Percentiles rank a stretch among this genome's conserved stretches.
These are phyloP conservation scores for Cronartium ribicola DNA, from an alignment of 1,284 basidiomycete species.

Conservation along the genomic window DNA sequence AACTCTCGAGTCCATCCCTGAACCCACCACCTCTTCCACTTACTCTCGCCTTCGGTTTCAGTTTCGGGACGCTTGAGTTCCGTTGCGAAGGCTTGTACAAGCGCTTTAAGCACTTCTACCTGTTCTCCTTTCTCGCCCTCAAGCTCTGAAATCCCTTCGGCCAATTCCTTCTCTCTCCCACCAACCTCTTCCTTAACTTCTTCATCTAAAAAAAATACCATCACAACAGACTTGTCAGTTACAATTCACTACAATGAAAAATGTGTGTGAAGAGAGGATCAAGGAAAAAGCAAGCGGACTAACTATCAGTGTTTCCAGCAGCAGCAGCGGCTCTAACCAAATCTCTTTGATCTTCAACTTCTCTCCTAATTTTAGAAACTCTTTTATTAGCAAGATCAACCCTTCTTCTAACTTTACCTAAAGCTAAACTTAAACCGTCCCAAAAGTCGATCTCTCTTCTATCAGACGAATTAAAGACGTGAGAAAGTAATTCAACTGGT, in stretches of 20 bases:
- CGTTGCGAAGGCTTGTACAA: constrained; percentile 18
- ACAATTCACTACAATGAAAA: no score
- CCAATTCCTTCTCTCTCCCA: neutral
- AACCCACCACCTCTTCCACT: constrained; percentile 73
- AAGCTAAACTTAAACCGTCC: constrained; percentile 71
- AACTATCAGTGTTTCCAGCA: constrained; percentile 23
- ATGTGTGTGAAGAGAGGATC: constrained; percentile 47
- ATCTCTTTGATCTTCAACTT: constrained; percentile 63
- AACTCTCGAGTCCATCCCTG: constrained; percentile 84
- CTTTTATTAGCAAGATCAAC: constrained; percentile 70
- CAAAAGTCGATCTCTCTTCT: constrained; percentile 66
- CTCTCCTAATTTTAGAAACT: constrained; percentile 68
- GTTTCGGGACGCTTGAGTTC: constrained; percentile 53
- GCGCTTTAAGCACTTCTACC: constrained; percentile 18
- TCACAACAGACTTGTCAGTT: no score
- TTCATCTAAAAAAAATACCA: constrained; percentile 11
- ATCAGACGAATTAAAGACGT: constrained; percentile 63
- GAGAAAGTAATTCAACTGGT: constrained; percentile 80
- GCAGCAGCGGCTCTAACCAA: constrained; percentile 44
- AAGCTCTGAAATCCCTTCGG: neutral
- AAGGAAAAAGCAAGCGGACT: constrained; percentile 40
- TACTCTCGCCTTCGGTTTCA: constrained; percentile 66
- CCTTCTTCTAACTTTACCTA: constrained; percentile 82
- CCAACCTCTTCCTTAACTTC: constrained; percentile 28
- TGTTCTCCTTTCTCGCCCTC: neutral